Percentiles rank a stretch among this genome's conserved stretches.
Evolutionary conservation across 768 basidiomycete species (phyloP).

Genomic region (Agaricus blazei): DNA sequence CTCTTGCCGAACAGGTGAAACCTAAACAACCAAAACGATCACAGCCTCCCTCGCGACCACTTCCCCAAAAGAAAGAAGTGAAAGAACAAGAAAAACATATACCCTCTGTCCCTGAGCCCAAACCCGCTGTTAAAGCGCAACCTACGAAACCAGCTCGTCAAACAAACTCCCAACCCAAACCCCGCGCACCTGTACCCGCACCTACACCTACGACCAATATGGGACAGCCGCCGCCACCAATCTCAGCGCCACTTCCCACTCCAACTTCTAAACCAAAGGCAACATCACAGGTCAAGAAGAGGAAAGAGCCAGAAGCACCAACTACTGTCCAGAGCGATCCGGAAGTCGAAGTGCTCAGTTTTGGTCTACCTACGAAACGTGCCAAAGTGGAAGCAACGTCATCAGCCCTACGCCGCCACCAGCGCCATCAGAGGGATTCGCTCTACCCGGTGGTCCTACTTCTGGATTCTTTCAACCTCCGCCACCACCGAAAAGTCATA

Average conservation of each 20-base stretch:
- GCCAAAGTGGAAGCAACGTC: background rate
- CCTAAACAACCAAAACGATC: constrained; percentile 4
- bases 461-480: constrained; percentile 8
- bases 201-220: background rate
- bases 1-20: constrained; percentile 14
- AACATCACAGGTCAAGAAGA: constrained; percentile 1
- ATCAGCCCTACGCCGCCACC: background rate
- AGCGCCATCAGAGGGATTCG: constrained; percentile 3
- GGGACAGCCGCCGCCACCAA: constrained; percentile 21
- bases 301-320: background rate
- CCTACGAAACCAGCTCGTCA: constrained; percentile 23
- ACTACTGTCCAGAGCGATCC: background rate
- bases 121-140: constrained; percentile 27
- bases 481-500: background rate
- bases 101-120: constrained; percentile 20
- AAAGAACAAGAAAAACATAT: constrained; percentile 31
- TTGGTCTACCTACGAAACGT: constrained; percentile 9
- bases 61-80: constrained; percentile 20
- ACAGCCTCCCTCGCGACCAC: constrained; percentile 2
- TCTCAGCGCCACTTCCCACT: constrained; percentile 25
- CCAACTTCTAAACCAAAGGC: constrained; percentile 19
- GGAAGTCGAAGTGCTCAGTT: constrained; percentile 3
- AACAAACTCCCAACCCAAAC: constrained; percentile 22
- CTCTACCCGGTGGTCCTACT: constrained; percentile 9
- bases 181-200: constrained; percentile 9